Base-by-base conservation (phyloP, 176 grass and related monocot genomes). In the Carex pumila region DNA sequence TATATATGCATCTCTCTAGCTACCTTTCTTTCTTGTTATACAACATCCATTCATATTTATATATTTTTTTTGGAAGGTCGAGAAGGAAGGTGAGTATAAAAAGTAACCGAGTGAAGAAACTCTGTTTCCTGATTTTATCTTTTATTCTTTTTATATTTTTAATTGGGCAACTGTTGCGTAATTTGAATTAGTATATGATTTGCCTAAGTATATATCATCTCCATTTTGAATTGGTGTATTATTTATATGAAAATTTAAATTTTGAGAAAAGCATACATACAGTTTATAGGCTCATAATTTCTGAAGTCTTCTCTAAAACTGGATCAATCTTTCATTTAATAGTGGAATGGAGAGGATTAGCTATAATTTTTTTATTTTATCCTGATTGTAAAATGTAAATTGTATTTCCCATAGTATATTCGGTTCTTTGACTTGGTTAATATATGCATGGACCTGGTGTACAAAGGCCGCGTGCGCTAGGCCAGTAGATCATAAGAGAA, bases 141-240 rank as follows among this genome's bases (percentile, higher is more conserved):
- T 29, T 74, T 74, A 17, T 50, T 73, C n/a, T 49, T 12, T 41
- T 70, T 4, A 15, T 70, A 43, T 29, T 71, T 50, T 72, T 18
- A 9, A 22, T 47, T 72, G 45, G 43, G 45, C 45, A 5, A 9
- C 19, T 53, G 71, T 74, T 74, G 71, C 43, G 71, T 74, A 29
- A 74, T 74, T 74, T 74, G 71, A 74, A 74, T 74, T 52, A 45
- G 66, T 70, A 41, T 7, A 39, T 70, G 34, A 70, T 70, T 41
- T 41, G 11, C 57, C 1, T 18, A 19, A 60, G 57, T 60, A 45
- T 45, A 45, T 45, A 60, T 60, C 57, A n/a, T 60, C 17, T 60
- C 57, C 57, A 60, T 60, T 60, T 60, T 7, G 18, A 59, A 15
- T 60, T 19, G 57, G 18, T 25, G 25, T 25, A n/a, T 7, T 17